Conservation (phyloP, 2,329 filamentous ascomycete species). For the Aspergillus spinulosporus region DNA sequence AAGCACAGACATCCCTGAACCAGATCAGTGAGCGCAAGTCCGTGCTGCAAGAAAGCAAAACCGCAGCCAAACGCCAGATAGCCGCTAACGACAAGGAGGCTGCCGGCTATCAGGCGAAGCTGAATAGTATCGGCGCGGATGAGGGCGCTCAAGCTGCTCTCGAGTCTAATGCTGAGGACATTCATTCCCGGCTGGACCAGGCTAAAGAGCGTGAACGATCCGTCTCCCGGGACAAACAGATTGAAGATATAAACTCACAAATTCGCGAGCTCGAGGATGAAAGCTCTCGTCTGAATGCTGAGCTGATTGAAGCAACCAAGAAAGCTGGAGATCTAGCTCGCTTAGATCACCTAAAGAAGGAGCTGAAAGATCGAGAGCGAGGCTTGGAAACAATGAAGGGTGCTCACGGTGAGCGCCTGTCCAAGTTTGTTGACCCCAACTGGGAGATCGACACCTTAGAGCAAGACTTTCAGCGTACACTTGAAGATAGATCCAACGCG, state of each 20-base stretch:
- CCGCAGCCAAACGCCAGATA: conserved; percentile 71
- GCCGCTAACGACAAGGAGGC: conserved; percentile 71
- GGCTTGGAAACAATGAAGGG: conserved; percentile 74
- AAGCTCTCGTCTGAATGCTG: conserved; percentile 70
- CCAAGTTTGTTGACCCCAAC: conserved; percentile 60
- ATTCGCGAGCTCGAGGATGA: conserved; percentile 70
- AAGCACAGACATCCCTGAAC: conserved; percentile 70
- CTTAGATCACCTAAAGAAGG: conserved; percentile 79
- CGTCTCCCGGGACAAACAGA: conserved; percentile 68
- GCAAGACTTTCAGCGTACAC: conserved; percentile 63
- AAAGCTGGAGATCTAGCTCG: conserved; percentile 80
- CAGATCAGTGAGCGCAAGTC: conserved; percentile 73
- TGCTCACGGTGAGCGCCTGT: conserved; percentile 72
- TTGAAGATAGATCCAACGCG: conserved; percentile 59
- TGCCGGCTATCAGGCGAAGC: conserved; percentile 63
- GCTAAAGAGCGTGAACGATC: conserved; percentile 63
- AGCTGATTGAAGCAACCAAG: conserved; percentile 79
- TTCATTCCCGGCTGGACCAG: conserved; percentile 62
- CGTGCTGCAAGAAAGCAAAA: conserved; percentile 70
- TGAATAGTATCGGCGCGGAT: conserved; percentile 75
- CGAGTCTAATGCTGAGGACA: conserved; percentile 70
- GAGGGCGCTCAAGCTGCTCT: conserved; percentile 80
- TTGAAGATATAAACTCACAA: conserved; percentile 65
- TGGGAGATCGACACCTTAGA: conserved; percentile 75
- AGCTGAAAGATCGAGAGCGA: conserved; percentile 70